Evolutionary conservation across 345 rosid species (phyloP), one percentile per base, ranked within the genome.

Genomic region (Adansonia digitata): DNA sequence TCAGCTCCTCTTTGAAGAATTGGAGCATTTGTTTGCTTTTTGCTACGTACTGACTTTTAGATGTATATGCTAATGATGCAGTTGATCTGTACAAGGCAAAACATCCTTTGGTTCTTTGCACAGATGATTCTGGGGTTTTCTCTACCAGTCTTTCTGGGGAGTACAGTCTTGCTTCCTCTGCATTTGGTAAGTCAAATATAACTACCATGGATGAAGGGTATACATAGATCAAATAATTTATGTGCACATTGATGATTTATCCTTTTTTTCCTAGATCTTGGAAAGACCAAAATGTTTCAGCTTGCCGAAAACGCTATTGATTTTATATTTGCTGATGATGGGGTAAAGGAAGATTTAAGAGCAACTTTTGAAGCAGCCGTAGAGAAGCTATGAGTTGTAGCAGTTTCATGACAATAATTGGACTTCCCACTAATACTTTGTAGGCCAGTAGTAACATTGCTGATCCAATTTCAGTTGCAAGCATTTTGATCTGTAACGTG

Each of bases 81-180:
- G 99, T 71, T 88, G 86, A 91, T 85, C 85, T 95, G 5, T 89
- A 90, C 81, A 80, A 65, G 2, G 85, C 85, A 66, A 86, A 87
- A 13, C 99, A 95, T 82, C 99, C 98, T 45, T 39, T 90, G 81
- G 74, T 80, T 55, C 72, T 93, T 74, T 93, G 99, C 84, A 95
- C 99, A 0, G 99, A 95, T 73, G 99, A 95, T 74, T 57, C 88
- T 0, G 98, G 99, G 27, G 92, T 93, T 67, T 95, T 95, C 73
- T 87, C 98, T 24, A 95, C 99, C 29, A 90, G 83, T 51, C 90
- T 93, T 76, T 85, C 89, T 2, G 76, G 83, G 49, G 98, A 95
- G 83, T 95, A 90, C 78, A 40, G 74, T 69, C 83, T 91, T 5
- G 97, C 99, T 20, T 82, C 97, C 46, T 74, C 89, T 73, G 73